Base-by-base conservation (phyloP, 2,329 filamentous ascomycete genomes). In the Cyclaneusma minus region DNA sequence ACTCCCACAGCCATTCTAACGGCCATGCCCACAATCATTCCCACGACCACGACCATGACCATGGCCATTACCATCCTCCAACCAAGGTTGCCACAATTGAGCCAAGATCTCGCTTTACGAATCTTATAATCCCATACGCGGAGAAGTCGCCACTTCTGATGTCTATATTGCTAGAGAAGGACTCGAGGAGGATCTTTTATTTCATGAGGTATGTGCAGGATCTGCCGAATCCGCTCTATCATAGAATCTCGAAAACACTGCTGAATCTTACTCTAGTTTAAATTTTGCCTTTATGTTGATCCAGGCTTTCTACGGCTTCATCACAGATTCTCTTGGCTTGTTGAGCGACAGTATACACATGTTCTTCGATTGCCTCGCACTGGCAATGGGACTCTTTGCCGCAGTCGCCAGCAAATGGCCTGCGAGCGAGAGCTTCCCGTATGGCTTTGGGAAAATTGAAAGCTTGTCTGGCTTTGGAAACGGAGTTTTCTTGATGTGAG, bases 301-400 rank as follows among this genome's bases (percentile, higher is more conserved):
- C 2, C 89, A 98, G 44, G 79, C 85, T 21, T 83, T 87, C 34
- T 98, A 98, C 45, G 89, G 89, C 25, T 91, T 89, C 42, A 56
- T 89, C 7, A 95, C 84, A 3, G 85, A 92, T 39, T 98, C 89
- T 0, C 59, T 98, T 4, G 89, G 89, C 3, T 63, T 98, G n/a
- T 68, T 98, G 11, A 93, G 84, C 39, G 89, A 98, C 52, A 95
- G 85, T 43, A 89, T 98, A 35, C 89, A 98, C 54, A 98, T 98
- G 89, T 87, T 98, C 44, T 95, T 98, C 42, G 89, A 98, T 52
- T 98, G 89, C 40, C 73, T 94, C 18, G 89, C 87, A 12, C 64
- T 98, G 15, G 70, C 81, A 2, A 84, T 98, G 18, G 89, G 89
- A 7, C 61, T 98, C 7, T 77, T 87, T 40, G 89, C 89, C 15